Evolutionary conservation across 805 yeast species (phyloP), one percentile per base, ranked within the genome.

Genomic region (Barnettozyma siamensis): DNA sequence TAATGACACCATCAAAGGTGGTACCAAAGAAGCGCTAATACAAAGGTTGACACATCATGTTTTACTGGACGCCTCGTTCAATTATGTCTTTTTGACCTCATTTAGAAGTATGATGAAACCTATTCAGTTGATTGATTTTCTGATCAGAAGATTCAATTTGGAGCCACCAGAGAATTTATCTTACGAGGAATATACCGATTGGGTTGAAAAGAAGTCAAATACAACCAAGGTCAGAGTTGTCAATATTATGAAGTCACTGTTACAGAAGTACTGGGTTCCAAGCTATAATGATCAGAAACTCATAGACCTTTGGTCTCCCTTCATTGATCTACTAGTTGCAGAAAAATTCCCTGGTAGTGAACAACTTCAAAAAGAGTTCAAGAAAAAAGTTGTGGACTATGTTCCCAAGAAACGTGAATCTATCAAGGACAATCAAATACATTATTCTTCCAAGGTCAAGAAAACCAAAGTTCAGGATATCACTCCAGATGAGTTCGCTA

Each of bases 81-180:
- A 80, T 51, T 66, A 80, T 6, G 74, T 88, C 0, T 76, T 89
- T 65, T 64, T 88, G 44, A 65, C 78, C n/a, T 79, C 94, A 0
- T 86, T 88, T 61, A 68, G 83, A 29, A 78, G 89, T 27, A 84
- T 88, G 58, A 73, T 82, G 66, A 70, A 83, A 3, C 73, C 93
- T 2, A 61, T 72, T 9, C 83, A 80, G 39, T 66, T 89, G 29
- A 65, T 85, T 33, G 70, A 71, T 31, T 57, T 75, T 33, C 63
- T 87, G 51, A 73, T 84, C 26, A 72, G 73, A 31, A 68, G 94
- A 41, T 91, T 80, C 61, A 72, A 79, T 41, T 63, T 77, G 13
- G 76, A 76, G 47, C 93, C 96, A 18, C 96, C 96, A 0, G 96
- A 86, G 54, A 95, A 94, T 0, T 63, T 91, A 45, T 77, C 85